A percentile compares a stretch with the other conserved stretches of the same genome.
phyloP scores from a whole-genome alignment of 179 eudicot genomes.

The Beta lomatogona region DNA sequence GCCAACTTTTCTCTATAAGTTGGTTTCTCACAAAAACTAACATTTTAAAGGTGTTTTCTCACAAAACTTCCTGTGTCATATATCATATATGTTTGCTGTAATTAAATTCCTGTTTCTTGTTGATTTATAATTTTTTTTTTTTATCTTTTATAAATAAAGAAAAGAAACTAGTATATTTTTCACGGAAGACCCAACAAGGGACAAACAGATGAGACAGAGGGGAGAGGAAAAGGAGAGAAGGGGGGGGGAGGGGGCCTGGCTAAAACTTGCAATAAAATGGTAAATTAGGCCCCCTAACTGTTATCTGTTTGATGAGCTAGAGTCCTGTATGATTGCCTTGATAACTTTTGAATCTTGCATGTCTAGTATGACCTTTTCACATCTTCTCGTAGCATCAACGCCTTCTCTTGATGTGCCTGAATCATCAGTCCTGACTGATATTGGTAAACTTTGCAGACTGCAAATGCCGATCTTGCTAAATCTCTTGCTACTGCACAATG shows the following conservation, averaged over 20 bases:
- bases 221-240: neutral
- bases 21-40: too few species aligned
- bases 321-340: slow-evolving; percentile 1
- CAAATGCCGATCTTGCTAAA: slow-evolving; percentile 85
- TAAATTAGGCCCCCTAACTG: neutral
- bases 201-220: neutral
- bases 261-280: neutral
- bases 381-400: neutral
- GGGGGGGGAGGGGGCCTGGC: neutral
- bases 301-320: neutral
- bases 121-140: neutral
- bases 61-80: too few species aligned
- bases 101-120: neutral
- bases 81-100: neutral
- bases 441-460: slow-evolving; percentile 57
- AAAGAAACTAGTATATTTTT: neutral
- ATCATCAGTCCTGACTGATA: slow-evolving; percentile 15
- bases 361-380: neutral
- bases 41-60: too few species aligned
- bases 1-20: too few species aligned
- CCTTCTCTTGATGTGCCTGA: slow-evolving; percentile 11
- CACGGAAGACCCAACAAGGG: neutral
- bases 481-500: slow-evolving; percentile 78
- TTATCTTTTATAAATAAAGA: too few species aligned
- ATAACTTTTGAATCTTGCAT: neutral